A percentile compares a stretch with the other conserved stretches of the same genome.
These are phyloP conservation scores for Lunularia cruciata DNA, from an alignment of 225 moss, liverwort and hornwort species.

Conservation along the genomic window DNA sequence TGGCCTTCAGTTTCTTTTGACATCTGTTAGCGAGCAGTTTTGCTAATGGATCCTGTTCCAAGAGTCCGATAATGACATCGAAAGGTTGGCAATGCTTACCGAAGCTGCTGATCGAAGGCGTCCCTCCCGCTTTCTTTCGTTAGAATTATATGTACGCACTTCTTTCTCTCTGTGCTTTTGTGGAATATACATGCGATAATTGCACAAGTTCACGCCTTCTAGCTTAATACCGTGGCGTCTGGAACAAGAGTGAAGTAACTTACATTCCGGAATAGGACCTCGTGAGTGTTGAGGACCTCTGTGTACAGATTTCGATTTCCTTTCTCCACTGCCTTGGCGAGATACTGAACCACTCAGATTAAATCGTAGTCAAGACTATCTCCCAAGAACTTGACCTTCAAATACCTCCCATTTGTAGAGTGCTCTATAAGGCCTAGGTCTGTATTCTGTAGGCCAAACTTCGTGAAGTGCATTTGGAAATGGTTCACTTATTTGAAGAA, in stretches of 20 bases:
- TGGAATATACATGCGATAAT: not conserved
- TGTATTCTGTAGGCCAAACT: too few species aligned
- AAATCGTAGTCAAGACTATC: too few species aligned
- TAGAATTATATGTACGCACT: not conserved
- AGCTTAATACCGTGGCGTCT: not conserved
- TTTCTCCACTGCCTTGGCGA: conserved; percentile 5
- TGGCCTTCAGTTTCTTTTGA: conserved; percentile 6
- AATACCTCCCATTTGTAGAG: too few species aligned
- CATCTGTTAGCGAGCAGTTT: conserved; percentile 10
- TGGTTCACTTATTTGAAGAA: too few species aligned
- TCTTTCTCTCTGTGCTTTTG: not conserved
- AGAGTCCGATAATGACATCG: not conserved
- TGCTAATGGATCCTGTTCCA: conserved; percentile 15
- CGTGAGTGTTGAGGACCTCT: conserved; percentile 18
- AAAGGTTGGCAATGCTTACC: too few species aligned
- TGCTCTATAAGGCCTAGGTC: too few species aligned
- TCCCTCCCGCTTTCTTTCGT: too few species aligned
- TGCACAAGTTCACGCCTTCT: not conserved
- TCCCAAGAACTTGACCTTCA: too few species aligned
- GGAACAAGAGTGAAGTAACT: not conserved
- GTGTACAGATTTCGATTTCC: not conserved
- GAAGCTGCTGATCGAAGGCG: too few species aligned
- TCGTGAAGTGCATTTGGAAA: too few species aligned
- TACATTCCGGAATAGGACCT: conserved; percentile 20
- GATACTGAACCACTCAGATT: conserved; percentile 8